These are phyloP conservation scores for Penicillium bovifimosum DNA, from an alignment of 495 filamentous ascomycete genomes.

Conservation along the genomic window DNA sequence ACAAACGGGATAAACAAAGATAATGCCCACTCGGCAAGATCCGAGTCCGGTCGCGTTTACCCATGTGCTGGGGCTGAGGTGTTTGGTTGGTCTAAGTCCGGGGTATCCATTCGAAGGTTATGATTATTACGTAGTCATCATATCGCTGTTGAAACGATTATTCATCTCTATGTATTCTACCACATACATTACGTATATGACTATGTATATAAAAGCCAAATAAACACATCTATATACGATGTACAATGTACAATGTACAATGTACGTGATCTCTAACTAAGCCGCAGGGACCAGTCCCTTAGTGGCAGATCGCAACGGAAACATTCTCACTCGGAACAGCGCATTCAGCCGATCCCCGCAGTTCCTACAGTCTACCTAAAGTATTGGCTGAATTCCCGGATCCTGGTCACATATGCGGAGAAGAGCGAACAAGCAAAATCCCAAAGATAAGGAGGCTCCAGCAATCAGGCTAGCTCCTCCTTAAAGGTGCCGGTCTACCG, in stretches of 20 bases:
- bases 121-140: not conserved
- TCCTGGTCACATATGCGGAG: not conserved
- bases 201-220: too few relatives aligned
- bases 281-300: slow-evolving; percentile 10
- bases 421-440: not conserved
- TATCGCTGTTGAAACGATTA: not conserved
- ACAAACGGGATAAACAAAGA: slow-evolving; percentile 28
- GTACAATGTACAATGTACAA: not conserved
- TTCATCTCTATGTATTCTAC: too few relatives aligned
- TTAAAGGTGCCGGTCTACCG: not conserved
- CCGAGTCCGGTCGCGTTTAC: not conserved
- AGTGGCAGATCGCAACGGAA: slow-evolving; percentile 23
- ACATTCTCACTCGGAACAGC: not conserved
- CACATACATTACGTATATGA: too few relatives aligned
- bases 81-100: slow-evolving; percentile 14
- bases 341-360: slow-evolving; percentile 6
- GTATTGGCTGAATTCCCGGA: not conserved
- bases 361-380: not conserved
- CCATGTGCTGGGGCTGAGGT: slow-evolving; percentile 13
- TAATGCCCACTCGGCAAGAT: slow-evolving; percentile 23
- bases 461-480: not conserved
- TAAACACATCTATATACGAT: not conserved
- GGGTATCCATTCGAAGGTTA: too few relatives aligned
- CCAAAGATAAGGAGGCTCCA: not conserved
- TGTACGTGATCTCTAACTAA: not conserved